Evolutionary conservation across 768 basidiomycete species (phyloP), one percentile per base, ranked within the genome.

Genomic region (Podaxis sp.): DNA sequence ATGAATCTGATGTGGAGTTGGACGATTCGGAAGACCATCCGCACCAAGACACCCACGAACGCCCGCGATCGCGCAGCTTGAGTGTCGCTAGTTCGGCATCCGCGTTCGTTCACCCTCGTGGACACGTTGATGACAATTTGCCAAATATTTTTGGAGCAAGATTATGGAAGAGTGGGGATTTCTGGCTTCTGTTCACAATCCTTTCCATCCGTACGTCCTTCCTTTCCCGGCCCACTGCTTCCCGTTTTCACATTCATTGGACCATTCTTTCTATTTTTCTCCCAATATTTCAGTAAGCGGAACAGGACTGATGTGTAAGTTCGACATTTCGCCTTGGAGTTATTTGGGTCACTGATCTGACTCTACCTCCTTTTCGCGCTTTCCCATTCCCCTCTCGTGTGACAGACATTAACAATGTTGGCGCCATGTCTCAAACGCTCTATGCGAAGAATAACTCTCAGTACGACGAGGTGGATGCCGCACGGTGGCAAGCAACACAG

Each of bases 351-450:
- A 5, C n/a, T 10, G 13, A n/a, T 52, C 12, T 50, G 12, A 3
- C 22, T 28, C 15, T 59, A n/a, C 54, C 24, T 28, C n/a, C 37
- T 57, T 17, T n/a, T 17, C 37, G 37, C n/a, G n/a, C n/a, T 13
- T 59, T 41, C 15, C 26, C 50, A 64, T n/a, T 76, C 26, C 20
- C 24, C 26, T 28, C 22, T 90, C 30, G 8, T 5, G 41, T 30
- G 15, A 26, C 60, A 90, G 89, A 87, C 69, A 94, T 95, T 74
- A 94, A 93, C 72, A 94, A 95, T 65, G 91, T 89, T n/a, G 91
- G 93, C 15, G 84, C 87, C 1, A 88, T 92, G 64, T 81, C 92
- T 0, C 85, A 90, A 68, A 88, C 74, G 20, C 66, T 78, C 15
- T 89, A 86, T 66, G 83, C 86, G 2, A 78, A 87, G 59, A 82